A percentile compares a stretch with the other conserved stretches of the same genome.
Conservation (phyloP, 2,329 filamentous ascomycete species). For the Chaetomium globosum region DNA sequence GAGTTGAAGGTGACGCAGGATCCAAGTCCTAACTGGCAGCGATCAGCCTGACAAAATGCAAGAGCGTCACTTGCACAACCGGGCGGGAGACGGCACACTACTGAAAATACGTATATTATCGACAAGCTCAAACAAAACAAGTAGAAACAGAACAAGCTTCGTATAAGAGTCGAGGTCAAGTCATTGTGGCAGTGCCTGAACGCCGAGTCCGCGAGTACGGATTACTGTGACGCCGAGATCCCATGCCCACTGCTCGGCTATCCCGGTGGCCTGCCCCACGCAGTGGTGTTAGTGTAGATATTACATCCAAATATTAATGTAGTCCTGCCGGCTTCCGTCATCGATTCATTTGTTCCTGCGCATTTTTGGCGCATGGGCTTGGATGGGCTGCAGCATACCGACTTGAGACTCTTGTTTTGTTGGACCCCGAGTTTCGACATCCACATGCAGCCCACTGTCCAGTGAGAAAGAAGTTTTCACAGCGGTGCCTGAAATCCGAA, state of each 20-base stretch:
- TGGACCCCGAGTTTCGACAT: neutral
- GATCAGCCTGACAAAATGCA: slow-evolving; percentile 30
- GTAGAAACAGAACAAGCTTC: neutral
- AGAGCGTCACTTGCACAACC: slow-evolving; percentile 10
- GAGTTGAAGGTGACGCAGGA: slow-evolving; percentile 33
- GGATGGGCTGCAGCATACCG: neutral
- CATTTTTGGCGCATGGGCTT: neutral
- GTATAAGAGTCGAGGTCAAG: slow-evolving; percentile 4
- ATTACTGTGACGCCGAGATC: slow-evolving; percentile 2
- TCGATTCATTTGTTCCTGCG: neutral
- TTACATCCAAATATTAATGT: no score
- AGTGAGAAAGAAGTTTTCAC: neutral
- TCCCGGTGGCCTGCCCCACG: neutral
- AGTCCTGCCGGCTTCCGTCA: neutral
- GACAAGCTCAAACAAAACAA: neutral
- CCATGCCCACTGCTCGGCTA: slow-evolving; percentile 1
- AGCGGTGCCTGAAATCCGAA: slow-evolving; percentile 7
- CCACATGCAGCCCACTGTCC: neutral
- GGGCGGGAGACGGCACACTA: neutral
- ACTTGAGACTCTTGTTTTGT: neutral
- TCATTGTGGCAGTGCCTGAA: slow-evolving; percentile 28
- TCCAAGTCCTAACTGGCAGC: slow-evolving; percentile 27
- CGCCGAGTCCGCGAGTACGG: slow-evolving; percentile 23
- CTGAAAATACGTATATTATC: neutral
- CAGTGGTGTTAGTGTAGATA: no score